These are phyloP conservation scores for Naegleria lovaniensis DNA, from an alignment of 208 protist genomes.

Conservation along the genomic window DNA sequence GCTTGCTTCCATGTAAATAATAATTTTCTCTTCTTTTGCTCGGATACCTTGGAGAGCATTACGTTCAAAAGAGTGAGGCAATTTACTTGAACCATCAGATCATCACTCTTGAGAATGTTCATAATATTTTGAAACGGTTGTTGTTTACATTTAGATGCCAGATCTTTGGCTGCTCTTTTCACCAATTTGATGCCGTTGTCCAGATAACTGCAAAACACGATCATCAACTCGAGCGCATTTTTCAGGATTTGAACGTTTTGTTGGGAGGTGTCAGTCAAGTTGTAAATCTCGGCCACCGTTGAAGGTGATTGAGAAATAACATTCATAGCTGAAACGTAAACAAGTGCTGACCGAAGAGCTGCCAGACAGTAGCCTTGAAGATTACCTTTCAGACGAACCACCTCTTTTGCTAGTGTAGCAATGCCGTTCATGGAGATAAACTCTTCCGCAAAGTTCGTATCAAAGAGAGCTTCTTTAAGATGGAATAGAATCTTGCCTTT, in stretches of 20 bases:
- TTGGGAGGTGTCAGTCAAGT: neutral
- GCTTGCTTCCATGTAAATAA: neutral
- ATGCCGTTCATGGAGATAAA: slow-evolving; percentile 14
- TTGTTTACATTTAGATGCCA: neutral
- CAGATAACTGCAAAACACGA: slow-evolving; percentile 8
- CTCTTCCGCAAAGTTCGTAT: neutral
- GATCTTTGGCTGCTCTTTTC: neutral
- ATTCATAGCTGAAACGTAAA: slow-evolving; percentile 5
- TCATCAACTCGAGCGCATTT: slow-evolving; percentile 18
- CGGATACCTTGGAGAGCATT: neutral
- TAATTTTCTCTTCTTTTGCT: slow-evolving; percentile 15
- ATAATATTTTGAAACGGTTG: neutral
- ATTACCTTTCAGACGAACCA: neutral
- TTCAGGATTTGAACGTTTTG: neutral
- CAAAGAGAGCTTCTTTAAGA: neutral
- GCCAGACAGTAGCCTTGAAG: neutral
- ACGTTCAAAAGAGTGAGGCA: neutral
- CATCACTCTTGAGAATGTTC: neutral
- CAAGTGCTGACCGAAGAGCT: neutral
- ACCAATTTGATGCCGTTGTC: slow-evolving; percentile 10
- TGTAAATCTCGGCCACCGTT: neutral
- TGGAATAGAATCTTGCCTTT: neutral
- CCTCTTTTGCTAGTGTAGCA: neutral
- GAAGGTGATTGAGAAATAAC: slow-evolving; percentile 8
- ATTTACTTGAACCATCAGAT: slow-evolving; percentile 22